Percentiles rank a stretch among this genome's conserved stretches.
Evolutionary conservation across 2,329 filamentous ascomycete species (phyloP).

Genomic region (Alternaria ventricosa): DNA sequence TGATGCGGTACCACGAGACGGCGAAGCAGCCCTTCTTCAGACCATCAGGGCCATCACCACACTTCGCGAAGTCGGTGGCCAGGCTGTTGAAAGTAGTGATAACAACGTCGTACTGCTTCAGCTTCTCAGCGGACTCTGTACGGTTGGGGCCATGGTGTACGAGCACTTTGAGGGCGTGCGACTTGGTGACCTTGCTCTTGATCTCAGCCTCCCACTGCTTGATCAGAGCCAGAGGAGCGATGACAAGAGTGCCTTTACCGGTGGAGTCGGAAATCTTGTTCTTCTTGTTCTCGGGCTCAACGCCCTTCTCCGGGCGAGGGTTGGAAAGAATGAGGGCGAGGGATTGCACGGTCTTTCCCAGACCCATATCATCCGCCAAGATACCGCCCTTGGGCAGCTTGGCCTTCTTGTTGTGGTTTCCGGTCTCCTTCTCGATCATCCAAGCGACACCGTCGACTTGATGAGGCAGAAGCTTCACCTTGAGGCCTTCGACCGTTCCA

Average conservation of each 20-base stretch:
- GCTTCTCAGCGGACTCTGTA: constrained; percentile 76
- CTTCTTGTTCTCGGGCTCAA: constrained; percentile 56
- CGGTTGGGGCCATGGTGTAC: constrained; percentile 90
- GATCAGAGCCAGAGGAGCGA: constrained; percentile 91
- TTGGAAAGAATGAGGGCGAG: constrained; percentile 88
- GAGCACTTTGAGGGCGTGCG: constrained; percentile 77
- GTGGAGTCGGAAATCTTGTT: constrained; percentile 73
- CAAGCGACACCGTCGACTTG: constrained; percentile 93
- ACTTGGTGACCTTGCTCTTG: constrained; percentile 74
- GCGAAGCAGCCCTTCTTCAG: constrained; percentile 85
- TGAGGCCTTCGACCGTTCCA: constrained; percentile 77
- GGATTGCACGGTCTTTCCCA: constrained; percentile 95
- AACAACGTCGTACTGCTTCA: constrained; percentile 89
- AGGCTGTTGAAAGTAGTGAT: constrained; percentile 97
- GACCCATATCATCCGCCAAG: constrained; percentile 94
- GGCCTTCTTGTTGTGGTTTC: constrained; percentile 78
- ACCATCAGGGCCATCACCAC: constrained; percentile 65
- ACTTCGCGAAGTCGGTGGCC: constrained; percentile 83
- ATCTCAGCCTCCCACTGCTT: constrained; percentile 97
- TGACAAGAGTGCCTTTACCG: constrained; percentile 83
- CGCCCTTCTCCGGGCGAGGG: constrained; percentile 66
- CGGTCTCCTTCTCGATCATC: constrained; percentile 93
- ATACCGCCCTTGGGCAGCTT: constrained; percentile 89
- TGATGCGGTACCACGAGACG: constrained; percentile 91
- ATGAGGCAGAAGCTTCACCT: constrained; percentile 87